Evolutionary conservation across 495 filamentous ascomycete species (phyloP).

Genomic region (Penicillium mononematosum): DNA sequence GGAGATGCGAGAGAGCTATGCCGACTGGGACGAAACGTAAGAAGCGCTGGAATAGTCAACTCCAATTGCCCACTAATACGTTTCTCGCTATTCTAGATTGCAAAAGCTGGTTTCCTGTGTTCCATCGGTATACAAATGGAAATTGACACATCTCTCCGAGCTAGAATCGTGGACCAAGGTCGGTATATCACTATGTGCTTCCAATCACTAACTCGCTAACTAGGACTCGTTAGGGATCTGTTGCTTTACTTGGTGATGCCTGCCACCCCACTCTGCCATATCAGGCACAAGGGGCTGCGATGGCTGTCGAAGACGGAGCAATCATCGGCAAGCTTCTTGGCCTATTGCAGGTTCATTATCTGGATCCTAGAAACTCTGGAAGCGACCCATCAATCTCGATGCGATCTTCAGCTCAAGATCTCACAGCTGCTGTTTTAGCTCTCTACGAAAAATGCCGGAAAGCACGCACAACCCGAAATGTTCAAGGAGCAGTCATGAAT

Average conservation of each 20-base stretch:
- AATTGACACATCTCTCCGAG: constrained; percentile 52
- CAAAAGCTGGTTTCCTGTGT: constrained; percentile 22
- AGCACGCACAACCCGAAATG: constrained; percentile 50
- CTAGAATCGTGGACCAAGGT: constrained; percentile 46
- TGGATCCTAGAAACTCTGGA: constrained; percentile 1
- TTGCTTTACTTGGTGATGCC: constrained; percentile 64
- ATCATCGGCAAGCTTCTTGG: constrained; percentile 41
- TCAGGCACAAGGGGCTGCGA: constrained; percentile 61
- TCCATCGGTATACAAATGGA: constrained; percentile 49
- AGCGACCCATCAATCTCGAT: not conserved
- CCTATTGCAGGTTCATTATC: constrained; percentile 5
- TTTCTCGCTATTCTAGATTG: constrained; percentile 10
- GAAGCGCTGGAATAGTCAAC: constrained; percentile 37
- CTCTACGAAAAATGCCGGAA: constrained; percentile 59
- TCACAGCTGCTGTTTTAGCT: constrained; percentile 33
- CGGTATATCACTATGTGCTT: constrained; percentile 22
- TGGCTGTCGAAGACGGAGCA: constrained; percentile 54
- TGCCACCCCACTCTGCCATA: constrained; percentile 72
- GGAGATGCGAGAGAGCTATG: constrained; percentile 52
- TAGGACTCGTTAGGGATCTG: constrained; percentile 25
- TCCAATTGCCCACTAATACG: not conserved
- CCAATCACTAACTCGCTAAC: not conserved
- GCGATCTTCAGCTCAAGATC: not conserved
- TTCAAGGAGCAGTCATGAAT: constrained; percentile 44
- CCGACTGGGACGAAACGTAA: constrained; percentile 50